phyloP scores from a whole-genome alignment of 345 rosid species.

The Eucalyptus melliodora region DNA sequence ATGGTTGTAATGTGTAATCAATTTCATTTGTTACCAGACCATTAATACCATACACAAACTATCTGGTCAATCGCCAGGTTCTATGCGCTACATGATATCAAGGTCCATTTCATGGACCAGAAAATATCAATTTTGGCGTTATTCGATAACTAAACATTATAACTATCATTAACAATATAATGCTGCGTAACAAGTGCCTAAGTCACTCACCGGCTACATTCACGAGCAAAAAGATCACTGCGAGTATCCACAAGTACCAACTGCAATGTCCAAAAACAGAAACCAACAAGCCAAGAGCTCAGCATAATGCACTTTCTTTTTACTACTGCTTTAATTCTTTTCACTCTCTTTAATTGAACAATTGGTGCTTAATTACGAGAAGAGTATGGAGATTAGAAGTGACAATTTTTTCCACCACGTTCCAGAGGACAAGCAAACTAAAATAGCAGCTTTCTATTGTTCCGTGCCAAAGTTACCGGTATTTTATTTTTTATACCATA shows the following conservation, averaged over 20 bases:
- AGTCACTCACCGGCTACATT: constrained; percentile 43
- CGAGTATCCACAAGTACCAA: constrained; percentile 88
- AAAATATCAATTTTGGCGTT: no score
- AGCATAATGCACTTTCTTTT: neutral
- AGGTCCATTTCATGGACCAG: no score
- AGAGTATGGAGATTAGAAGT: neutral
- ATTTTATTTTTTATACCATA: no score
- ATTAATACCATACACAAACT: no score
- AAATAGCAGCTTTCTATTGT: neutral
- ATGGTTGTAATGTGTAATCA: neutral
- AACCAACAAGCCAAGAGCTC: neutral
- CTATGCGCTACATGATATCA: no score
- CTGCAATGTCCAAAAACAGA: constrained; percentile 13
- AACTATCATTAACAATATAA: neutral
- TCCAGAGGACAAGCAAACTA: neutral
- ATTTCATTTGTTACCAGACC: no score
- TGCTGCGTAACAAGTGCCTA: neutral
- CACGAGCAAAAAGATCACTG: constrained; percentile 61
- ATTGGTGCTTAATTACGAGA: neutral
- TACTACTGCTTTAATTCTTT: neutral
- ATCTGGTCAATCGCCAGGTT: no score
- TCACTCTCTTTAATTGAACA: no score
- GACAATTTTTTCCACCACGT: no score
- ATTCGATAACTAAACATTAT: neutral
- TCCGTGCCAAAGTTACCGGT: no score